Evolutionary conservation across 1,284 basidiomycete species (phyloP), one percentile per base, ranked within the genome.

Genomic region (Pseudozyma pruni): DNA sequence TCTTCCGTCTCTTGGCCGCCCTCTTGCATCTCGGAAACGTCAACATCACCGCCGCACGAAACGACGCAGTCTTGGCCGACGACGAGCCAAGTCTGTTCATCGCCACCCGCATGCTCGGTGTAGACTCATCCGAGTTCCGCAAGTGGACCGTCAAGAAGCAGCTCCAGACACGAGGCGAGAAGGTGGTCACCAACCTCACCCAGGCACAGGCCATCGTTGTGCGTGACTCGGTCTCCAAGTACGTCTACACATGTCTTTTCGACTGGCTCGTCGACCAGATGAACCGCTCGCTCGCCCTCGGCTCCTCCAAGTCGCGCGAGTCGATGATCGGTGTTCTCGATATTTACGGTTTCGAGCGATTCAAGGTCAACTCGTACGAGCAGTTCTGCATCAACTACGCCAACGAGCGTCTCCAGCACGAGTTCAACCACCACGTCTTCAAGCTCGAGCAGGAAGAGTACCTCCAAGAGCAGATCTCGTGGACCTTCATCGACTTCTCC

Each of bases 331-430:
- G 96, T 80, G 96, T 99, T 4, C 85, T 99, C 78, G 96, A 98
- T 76, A 87, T 87, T 69, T 85, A 86, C 83, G 79, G 81, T 77
- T 84, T 80, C 52, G 79, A 81, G 61, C 81, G 74, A 51, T 82
- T 84, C 58, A 82, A 83, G 67, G 64, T 72, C 50, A 97, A 97
- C 84, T 96, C 93, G 10, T 98, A 98, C 81, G 96, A 99, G 84
- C 96, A 99, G 85, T 98, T 98, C 85, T 97, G 94, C 83, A 99
- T 99, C 86, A 98, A 99, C 83, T 98, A 98, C 83, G 96, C 96
- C 41, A 98, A 99, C 80, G 96, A 98, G 84, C 98, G 98, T 83
- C 84, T 83, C 49, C 79, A 83, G 77, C 96, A 98, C 82, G 96
- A 98, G 51, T 98, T 98, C 89, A 83, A 83, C 69, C 74, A 73